These are phyloP conservation scores for Hypoxylon rubiginosum DNA, from an alignment of 2,329 filamentous ascomycete genomes.

Conservation along the genomic window DNA sequence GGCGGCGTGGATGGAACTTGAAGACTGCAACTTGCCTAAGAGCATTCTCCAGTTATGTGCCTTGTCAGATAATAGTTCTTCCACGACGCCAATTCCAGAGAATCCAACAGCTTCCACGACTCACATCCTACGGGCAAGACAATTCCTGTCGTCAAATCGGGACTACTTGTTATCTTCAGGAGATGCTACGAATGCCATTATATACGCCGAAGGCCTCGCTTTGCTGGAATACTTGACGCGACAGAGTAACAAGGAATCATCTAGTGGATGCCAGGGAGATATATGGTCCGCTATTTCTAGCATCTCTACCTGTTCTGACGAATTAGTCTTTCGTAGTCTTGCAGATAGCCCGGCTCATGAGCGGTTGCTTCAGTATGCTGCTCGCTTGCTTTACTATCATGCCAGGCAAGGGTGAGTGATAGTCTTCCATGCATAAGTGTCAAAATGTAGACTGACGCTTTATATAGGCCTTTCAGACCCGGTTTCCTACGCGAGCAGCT, in stretches of 20 bases:
- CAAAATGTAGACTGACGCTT: conserved; percentile 25
- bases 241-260: conserved; percentile 58
- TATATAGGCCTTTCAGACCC: conserved; percentile 73
- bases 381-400: conserved; percentile 76
- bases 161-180: conserved; percentile 69
- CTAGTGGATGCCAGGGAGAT: conserved; percentile 65
- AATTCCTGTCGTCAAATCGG: conserved; percentile 66
- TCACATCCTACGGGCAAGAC: conserved; percentile 65
- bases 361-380: conserved; percentile 75
- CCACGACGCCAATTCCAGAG: conserved; percentile 30
- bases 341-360: conserved; percentile 64
- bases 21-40: conserved; percentile 51
- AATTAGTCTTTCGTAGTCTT: conserved; percentile 57
- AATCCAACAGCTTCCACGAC: conserved; percentile 50
- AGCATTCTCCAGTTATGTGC: conserved; percentile 59
- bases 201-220: conserved; percentile 72
- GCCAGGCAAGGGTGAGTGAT: conserved; percentile 66
- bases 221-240: conserved; percentile 76
- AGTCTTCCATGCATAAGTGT: background rate
- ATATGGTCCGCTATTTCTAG: conserved; percentile 64
- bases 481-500: conserved; percentile 74
- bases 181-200: conserved; percentile 62
- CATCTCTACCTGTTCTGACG: conserved; percentile 58
- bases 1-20: conserved; percentile 78
- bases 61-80: conserved; percentile 52